A percentile compares a stretch with the other conserved stretches of the same genome.
Evolutionary conservation across 805 yeast species (phyloP).

Genomic region (Wickerhamomyces bisporus): DNA sequence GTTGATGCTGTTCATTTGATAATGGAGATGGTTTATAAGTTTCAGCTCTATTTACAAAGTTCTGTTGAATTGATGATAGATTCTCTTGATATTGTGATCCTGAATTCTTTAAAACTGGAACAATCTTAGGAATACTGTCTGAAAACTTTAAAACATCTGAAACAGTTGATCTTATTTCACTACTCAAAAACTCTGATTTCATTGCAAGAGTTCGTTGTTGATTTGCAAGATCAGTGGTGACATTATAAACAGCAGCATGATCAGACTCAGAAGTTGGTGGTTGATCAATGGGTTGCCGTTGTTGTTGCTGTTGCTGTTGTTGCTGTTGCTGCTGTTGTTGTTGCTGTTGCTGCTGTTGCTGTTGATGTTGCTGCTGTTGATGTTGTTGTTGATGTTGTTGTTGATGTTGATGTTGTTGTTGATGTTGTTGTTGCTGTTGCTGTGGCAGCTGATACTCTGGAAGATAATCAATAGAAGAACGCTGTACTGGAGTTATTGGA

Average conservation of each 20-base stretch:
- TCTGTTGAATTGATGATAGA: constrained; percentile 13
- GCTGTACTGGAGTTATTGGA: neutral
- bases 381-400: constrained; percentile 10
- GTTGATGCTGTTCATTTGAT: neutral
- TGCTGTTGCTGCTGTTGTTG: constrained; percentile 8
- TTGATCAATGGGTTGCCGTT: no score
- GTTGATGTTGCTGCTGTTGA: constrained; percentile 9
- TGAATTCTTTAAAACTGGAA: constrained; percentile 13
- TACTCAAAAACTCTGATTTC: constrained; percentile 16
- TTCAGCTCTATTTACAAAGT: constrained; percentile 17
- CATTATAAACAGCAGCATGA: constrained; percentile 6
- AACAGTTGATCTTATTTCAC: constrained; percentile 16
- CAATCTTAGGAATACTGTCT: constrained; percentile 22
- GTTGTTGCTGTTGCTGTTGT: constrained; percentile 1
- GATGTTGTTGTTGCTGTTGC: constrained; percentile 2
- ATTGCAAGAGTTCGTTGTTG: constrained; percentile 14
- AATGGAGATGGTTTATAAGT: constrained; percentile 6
- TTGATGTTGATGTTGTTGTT: constrained; percentile 4
- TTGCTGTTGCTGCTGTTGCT: constrained; percentile 8
- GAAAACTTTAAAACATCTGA: constrained; percentile 20
- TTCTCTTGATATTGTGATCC: constrained; percentile 12
- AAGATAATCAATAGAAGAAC: neutral
- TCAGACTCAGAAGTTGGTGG: no score
- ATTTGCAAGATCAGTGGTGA: constrained; percentile 10
- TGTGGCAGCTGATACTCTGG: neutral